Percentiles rank a stretch among this genome's conserved stretches.
These are phyloP conservation scores for Paraphaeosphaeria sporulosa DNA, from an alignment of 2,329 filamentous ascomycete genomes.

Conservation along the genomic window DNA sequence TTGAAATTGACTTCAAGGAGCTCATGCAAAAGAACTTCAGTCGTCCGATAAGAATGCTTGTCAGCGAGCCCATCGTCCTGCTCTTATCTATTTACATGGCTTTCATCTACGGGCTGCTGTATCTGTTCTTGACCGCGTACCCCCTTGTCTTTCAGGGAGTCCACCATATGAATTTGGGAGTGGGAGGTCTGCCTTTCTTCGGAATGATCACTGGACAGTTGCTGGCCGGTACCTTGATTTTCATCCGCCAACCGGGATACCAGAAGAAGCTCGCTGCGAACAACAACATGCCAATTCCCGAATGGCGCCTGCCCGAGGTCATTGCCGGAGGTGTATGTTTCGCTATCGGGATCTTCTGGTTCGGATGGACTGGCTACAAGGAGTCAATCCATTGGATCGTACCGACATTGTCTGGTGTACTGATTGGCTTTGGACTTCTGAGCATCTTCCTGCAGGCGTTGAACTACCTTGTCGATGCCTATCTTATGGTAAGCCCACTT, in stretches of 20 bases:
- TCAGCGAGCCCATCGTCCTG: constrained; percentile 58
- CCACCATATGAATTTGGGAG: constrained; percentile 73
- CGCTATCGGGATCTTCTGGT: constrained; percentile 48
- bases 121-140: constrained; percentile 86
- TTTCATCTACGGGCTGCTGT: constrained; percentile 71
- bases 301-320: constrained; percentile 65
- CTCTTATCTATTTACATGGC: constrained; percentile 45
- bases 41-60: constrained; percentile 57
- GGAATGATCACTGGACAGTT: constrained; percentile 81
- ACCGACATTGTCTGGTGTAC: constrained; percentile 55
- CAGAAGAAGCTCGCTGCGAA: constrained; percentile 59
- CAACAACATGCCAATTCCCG: constrained; percentile 60
- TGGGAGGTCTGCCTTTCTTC: constrained; percentile 82
- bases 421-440: constrained; percentile 65
- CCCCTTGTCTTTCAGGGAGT: constrained; percentile 79
- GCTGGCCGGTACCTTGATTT: constrained; percentile 70
- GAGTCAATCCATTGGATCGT: constrained; percentile 53
- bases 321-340: constrained; percentile 61
- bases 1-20: constrained; percentile 60
- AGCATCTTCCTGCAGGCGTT: constrained; percentile 65
- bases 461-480: constrained; percentile 68
- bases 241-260: constrained; percentile 73
- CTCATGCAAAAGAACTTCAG: constrained; percentile 63
- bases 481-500: constrained; percentile 55
- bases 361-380: constrained; percentile 54